Evolutionary conservation across 2,329 filamentous ascomycete species (phyloP), one percentile per base, ranked within the genome.

Genomic region (Paracorniculantispora psalliotae): DNA sequence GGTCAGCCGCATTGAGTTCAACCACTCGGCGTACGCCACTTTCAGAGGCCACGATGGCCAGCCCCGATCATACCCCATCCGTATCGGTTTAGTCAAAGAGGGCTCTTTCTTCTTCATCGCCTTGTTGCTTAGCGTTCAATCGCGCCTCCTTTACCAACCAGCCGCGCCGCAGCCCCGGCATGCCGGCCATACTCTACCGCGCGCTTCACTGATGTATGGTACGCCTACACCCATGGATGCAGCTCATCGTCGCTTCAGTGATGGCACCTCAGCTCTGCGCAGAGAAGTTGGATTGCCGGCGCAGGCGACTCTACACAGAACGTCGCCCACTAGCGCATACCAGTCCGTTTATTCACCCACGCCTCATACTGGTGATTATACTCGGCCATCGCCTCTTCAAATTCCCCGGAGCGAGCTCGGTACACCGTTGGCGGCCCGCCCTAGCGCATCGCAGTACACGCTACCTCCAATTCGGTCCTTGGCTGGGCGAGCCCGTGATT

Each of bases 41-140:
- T 86, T 88, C 63, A 69, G 76, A 51, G 72, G 75, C 2, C 70
- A 72, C 2, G 81, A 85, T 54, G 81, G 82, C 19, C 81, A 82
- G 60, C 72, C 74, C 30, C 74, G 82, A 60, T 73, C 74, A 10
- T 78, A 80, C 60, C 72, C 77, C 2, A 72, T 84, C 30, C 81
- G 79, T 1, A 67, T 86, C 39, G 83, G 83, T 1, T 73, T 87
- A 30, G 81, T 79, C 13, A 87, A 85, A 65, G 79, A 80, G 62
- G 81, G 83, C 4, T 84, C 83, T 41, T 83, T 85, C 60, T 87
- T 84, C 68, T 86, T 86, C 63, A 77, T 87, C 44, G 80, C 85
- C 8, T 64, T 86, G 57, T 63, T 79, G 43, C 67, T 85, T 60
- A 72, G 64, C 26, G 63, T 74, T 0, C 67, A 69, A 1, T 61